Evolutionary conservation across 352 stramenopile genomes (phyloP).

Genomic region (Phytopythium kandeliae): DNA sequence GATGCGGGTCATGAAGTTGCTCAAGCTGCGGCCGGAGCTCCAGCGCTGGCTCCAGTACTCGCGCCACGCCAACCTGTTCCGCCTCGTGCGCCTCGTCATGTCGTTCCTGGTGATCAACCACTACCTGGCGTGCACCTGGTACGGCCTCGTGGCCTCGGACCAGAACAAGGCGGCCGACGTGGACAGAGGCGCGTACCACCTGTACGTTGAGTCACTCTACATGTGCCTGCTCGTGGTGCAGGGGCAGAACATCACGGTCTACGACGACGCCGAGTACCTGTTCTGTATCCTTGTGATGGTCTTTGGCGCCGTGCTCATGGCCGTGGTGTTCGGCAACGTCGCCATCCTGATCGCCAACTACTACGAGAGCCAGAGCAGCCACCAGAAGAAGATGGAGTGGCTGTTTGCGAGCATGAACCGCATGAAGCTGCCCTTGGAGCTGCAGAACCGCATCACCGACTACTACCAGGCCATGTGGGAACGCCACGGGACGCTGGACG

Average conservation of each 20-base stretch:
- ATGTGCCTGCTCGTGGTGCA: conserved; percentile 67
- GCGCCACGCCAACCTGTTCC: conserved; percentile 67
- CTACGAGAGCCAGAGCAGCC: conserved; percentile 76
- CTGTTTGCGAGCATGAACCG: conserved; percentile 79
- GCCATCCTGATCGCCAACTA: conserved; percentile 83
- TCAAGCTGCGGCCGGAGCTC: conserved; percentile 66
- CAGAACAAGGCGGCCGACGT: conserved; percentile 30
- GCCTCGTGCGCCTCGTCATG: conserved; percentile 58
- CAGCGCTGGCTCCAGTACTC: conserved; percentile 81
- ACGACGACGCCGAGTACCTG: conserved; percentile 63
- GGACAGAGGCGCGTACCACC: conserved; percentile 22
- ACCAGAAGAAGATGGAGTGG: conserved; percentile 87
- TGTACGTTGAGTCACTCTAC: conserved; percentile 70
- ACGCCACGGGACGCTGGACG: conserved; percentile 72
- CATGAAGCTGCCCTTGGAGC: conserved; percentile 68
- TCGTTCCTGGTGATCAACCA: conserved; percentile 75
- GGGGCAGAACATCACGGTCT: conserved; percentile 69
- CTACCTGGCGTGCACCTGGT: conserved; percentile 79
- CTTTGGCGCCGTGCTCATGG: conserved; percentile 71
- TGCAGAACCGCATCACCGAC: conserved; percentile 81
- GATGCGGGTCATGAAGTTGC: conserved; percentile 60
- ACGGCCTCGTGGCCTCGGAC: conserved; percentile 48
- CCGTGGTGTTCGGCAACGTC: conserved; percentile 84
- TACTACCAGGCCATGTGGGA: conserved; percentile 89
- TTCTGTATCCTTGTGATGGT: conserved; percentile 72